Evolutionary conservation across 257 asterid genomes (phyloP).

Genomic region (Echites panduratus): DNA sequence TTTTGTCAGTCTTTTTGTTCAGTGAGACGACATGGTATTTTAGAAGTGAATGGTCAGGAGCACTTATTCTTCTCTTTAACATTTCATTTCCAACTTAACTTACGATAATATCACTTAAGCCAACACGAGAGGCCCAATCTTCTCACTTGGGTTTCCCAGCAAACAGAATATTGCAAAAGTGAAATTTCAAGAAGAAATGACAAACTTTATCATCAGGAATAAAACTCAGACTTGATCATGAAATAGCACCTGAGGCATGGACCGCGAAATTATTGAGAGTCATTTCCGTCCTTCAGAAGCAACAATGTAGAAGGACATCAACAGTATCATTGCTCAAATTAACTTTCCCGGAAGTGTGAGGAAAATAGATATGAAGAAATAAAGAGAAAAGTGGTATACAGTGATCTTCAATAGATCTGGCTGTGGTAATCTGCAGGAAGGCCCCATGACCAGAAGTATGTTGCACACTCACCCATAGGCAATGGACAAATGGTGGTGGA

Average conservation of each 20-base stretch:
- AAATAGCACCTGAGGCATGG: background rate
- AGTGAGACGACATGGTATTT: slow-evolving; percentile 9
- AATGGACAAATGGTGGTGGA: slow-evolving; percentile 31
- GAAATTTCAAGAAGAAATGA: slow-evolving; percentile 14
- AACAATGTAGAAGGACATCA: background rate
- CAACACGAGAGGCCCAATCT: slow-evolving; percentile 6
- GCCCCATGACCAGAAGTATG: slow-evolving; percentile 22
- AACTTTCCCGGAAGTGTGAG: background rate
- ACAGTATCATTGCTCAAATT: background rate
- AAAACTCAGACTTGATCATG: background rate
- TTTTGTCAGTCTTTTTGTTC: slow-evolving; percentile 22
- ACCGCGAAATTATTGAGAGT: background rate
- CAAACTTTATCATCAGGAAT: slow-evolving; percentile 14
- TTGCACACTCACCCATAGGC: slow-evolving; percentile 13
- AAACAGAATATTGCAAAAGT: slow-evolving; percentile 15
- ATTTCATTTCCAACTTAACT: background rate
- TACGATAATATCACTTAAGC: background rate
- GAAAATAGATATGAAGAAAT: background rate
- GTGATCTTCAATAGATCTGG: slow-evolving; percentile 18
- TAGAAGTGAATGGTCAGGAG: slow-evolving; percentile 10
- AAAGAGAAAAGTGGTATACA: slow-evolving; percentile 1
- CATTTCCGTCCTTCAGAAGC: background rate
- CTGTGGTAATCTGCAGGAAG: slow-evolving; percentile 5
- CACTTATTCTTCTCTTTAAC: slow-evolving; percentile 1
- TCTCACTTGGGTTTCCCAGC: background rate